These are phyloP conservation scores for Esteya vermicola DNA, from an alignment of 2,329 filamentous ascomycete species.

Conservation along the genomic window DNA sequence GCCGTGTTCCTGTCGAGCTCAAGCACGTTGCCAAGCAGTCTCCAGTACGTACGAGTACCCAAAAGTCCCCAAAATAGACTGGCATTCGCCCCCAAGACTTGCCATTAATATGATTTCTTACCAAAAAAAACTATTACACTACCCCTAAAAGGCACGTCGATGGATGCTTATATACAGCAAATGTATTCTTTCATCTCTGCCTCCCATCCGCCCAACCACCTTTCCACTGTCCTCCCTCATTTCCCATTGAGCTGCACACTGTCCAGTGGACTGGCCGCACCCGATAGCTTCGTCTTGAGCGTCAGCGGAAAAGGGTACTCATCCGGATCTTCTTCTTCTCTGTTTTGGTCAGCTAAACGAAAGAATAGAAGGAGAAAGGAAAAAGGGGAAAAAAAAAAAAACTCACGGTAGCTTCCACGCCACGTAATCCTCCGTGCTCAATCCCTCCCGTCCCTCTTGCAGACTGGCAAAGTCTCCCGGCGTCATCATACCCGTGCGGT, in stretches of 20 bases:
- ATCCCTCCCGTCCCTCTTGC: constrained; percentile 82
- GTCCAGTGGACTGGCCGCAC: constrained; percentile 25
- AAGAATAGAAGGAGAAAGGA: too few species aligned
- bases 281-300: constrained; percentile 36
- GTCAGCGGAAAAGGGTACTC: constrained; percentile 48
- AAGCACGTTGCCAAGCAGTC: too few species aligned
- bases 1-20: too few species aligned
- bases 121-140: too few species aligned
- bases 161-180: too few species aligned
- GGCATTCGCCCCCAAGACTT: too few species aligned
- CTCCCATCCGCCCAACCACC: background rate
- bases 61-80: too few species aligned
- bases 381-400: background rate
- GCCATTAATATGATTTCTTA: too few species aligned
- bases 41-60: too few species aligned
- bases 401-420: constrained; percentile 97
- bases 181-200: background rate
- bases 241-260: background rate
- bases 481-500: constrained; percentile 95
- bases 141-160: too few species aligned
- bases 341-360: constrained; percentile 20
- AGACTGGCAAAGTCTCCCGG: constrained; percentile 94
- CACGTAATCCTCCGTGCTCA: constrained; percentile 95
- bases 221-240: background rate
- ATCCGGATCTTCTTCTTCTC: constrained; percentile 87